A percentile compares a stretch with the other conserved stretches of the same genome.
These are phyloP conservation scores for Pyracantha coccinea DNA, from an alignment of 331 rosid species.

Conservation along the genomic window DNA sequence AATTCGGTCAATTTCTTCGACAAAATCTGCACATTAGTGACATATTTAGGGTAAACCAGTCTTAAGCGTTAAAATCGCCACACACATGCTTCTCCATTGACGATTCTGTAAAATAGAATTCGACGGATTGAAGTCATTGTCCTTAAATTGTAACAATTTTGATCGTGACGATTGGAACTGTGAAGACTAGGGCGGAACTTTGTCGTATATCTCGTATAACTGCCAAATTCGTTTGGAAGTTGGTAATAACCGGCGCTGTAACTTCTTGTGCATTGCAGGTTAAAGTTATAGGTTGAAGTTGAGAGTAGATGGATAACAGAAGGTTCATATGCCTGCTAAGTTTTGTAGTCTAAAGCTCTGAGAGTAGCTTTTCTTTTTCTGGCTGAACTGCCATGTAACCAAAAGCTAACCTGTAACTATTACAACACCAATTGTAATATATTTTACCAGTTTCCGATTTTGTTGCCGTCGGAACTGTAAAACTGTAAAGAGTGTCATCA, in stretches of 20 bases:
- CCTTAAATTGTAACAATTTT: too few species aligned
- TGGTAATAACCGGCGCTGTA: background rate
- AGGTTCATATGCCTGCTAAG: conserved; percentile 35
- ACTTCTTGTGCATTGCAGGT: conserved; percentile 45
- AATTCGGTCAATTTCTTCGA: too few species aligned
- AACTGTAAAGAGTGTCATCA: background rate
- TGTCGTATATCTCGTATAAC: background rate
- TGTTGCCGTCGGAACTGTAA: background rate
- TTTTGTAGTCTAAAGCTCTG: conserved; percentile 51
- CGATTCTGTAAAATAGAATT: too few species aligned
- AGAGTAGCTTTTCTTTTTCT: conserved; percentile 26
- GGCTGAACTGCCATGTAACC: conserved; percentile 26
- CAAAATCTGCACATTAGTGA: too few species aligned
- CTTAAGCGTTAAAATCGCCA: too few species aligned
- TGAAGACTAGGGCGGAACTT: too few species aligned
- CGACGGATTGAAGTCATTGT: too few species aligned
- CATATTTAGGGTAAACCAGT: too few species aligned
- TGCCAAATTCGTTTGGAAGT: background rate
- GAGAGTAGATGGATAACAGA: conserved; percentile 7
- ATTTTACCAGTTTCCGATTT: background rate
- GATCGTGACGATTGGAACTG: too few species aligned
- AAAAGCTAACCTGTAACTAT: conserved; percentile 47
- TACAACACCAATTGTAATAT: conserved; percentile 9
- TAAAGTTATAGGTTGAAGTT: conserved; percentile 30
- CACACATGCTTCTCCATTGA: too few species aligned